Conservation (phyloP, 108 stramenopile genomes). For the Hondaea fermentalgiana region DNA sequence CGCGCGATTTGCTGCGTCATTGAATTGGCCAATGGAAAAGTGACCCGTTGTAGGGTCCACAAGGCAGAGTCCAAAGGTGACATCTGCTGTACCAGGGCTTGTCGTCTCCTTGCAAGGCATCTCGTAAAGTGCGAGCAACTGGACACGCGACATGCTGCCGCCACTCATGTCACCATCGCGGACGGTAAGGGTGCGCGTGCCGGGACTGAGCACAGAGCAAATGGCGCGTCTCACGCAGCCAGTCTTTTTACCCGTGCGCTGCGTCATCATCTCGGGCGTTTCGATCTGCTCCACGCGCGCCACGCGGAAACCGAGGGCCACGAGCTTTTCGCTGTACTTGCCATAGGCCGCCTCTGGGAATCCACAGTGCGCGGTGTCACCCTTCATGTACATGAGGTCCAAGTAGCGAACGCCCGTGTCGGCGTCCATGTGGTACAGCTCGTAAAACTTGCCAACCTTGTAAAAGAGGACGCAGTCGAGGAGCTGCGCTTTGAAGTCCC, state of each 20-base stretch:
- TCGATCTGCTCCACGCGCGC: constrained; percentile 98
- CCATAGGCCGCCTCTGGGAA: constrained; percentile 92
- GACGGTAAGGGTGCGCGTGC: constrained; percentile 67
- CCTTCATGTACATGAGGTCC: constrained; percentile 91
- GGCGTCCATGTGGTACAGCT: constrained; percentile 86
- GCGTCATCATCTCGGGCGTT: constrained; percentile 81
- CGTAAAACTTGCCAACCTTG: constrained; percentile 97
- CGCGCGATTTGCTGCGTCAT: constrained; percentile 78
- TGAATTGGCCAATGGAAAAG: constrained; percentile 90
- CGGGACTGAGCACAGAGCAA: constrained; percentile 69
- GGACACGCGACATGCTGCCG: neutral
- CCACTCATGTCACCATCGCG: neutral
- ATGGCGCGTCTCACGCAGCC: constrained; percentile 86
- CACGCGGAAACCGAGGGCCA: constrained; percentile 86
- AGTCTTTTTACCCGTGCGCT: constrained; percentile 66
- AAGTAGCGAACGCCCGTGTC: constrained; percentile 81
- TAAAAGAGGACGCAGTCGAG: constrained; percentile 90
- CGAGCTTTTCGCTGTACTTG: constrained; percentile 66
- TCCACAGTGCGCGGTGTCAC: constrained; percentile 80
- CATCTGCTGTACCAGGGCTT: neutral
- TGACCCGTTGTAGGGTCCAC: constrained; percentile 74
- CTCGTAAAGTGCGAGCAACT: neutral
- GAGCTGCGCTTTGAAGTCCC: constrained; percentile 88
- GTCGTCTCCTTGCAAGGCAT: neutral
- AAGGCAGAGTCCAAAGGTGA: constrained; percentile 66